Evolutionary conservation across 2,329 filamentous ascomycete species (phyloP), one percentile per base, ranked within the genome.

Genomic region (Blumeriella jaapii): DNA sequence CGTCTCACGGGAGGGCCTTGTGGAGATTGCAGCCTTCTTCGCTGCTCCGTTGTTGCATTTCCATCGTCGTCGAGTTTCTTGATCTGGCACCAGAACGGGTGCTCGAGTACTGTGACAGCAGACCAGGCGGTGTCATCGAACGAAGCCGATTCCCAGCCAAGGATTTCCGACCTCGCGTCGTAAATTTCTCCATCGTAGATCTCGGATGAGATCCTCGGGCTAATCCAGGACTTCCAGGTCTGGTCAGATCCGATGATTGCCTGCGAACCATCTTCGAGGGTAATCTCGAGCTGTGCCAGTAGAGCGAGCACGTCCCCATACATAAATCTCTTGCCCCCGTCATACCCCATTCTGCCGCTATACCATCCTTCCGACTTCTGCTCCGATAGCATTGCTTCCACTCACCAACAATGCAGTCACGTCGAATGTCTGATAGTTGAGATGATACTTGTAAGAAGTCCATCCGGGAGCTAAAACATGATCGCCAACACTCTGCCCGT

Each of bases 391-490:
- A 44, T 69, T 69, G 4, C 46, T 38, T 2, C 55, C 56, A 1
- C 46, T 27, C 4, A 35, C 36, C 1, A 71, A 36, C 0, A 67
- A 51, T 0, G 54, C 39, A 0, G 61, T 62, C 1, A 74, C 62
- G 36, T 74, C 67, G 34, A 65, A 69, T 0, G 62, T 66, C 38
- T 73, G 61, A 40, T 74, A 76, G 1, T 61, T 55, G 15, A 66
- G 60, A 1, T 68, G 59, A 26, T 63, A 52, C 0, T 61, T 51
- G 42, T 73, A 74, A 2, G 52, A 54, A 9, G 56, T 58, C 58
- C 61, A 65, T 4, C 61, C 60, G 1, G 61, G 61, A 26, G 59
- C 56, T 46, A 61, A 42, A 27, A 51, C 42, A 28, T 55, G 44
- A 28, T 55, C 44, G 0, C 45, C 49, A n/a, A 57, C 48, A 25